These are phyloP conservation scores for Teunomyces barrocoloradensis DNA, from an alignment of 805 yeast species.

Conservation along the genomic window DNA sequence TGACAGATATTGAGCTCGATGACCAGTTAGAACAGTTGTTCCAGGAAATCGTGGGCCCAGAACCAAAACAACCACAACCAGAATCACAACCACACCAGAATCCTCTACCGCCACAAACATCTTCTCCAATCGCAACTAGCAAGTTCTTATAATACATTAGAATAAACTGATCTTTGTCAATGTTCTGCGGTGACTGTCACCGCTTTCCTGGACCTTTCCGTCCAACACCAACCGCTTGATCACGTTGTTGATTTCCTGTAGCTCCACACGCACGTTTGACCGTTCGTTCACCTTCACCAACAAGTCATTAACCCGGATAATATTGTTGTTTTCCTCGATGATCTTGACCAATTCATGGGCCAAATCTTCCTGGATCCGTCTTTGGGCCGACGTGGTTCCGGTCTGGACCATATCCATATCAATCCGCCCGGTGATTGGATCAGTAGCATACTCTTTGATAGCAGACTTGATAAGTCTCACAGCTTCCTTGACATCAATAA, in stretches of 20 bases:
- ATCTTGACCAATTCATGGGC: constrained; percentile 56
- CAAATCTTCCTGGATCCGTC: constrained; percentile 72
- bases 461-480: constrained; percentile 91
- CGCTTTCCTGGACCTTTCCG: constrained; percentile 63
- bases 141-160: constrained; percentile 10
- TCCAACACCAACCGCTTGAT: constrained; percentile 68
- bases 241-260: constrained; percentile 65
- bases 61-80: not conserved
- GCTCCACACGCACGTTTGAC: constrained; percentile 62
- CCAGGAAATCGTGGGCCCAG: constrained; percentile 23
- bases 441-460: constrained; percentile 96
- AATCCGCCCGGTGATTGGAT: constrained; percentile 93
- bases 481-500: constrained; percentile 87
- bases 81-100: not conserved
- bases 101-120: not conserved
- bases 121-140: constrained; percentile 6
- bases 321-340: constrained; percentile 45
- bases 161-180: constrained; percentile 32
- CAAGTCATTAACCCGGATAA: constrained; percentile 59
- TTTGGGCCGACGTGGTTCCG: constrained; percentile 86
- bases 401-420: constrained; percentile 98
- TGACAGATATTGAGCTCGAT: constrained; percentile 38
- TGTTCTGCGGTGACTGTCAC: constrained; percentile 69
- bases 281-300: constrained; percentile 64
- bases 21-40: constrained; percentile 36